Percentiles rank a stretch among this genome's conserved stretches.
These are phyloP conservation scores for Gossypium thurberi DNA, from an alignment of 345 rosid genomes.

Conservation along the genomic window DNA sequence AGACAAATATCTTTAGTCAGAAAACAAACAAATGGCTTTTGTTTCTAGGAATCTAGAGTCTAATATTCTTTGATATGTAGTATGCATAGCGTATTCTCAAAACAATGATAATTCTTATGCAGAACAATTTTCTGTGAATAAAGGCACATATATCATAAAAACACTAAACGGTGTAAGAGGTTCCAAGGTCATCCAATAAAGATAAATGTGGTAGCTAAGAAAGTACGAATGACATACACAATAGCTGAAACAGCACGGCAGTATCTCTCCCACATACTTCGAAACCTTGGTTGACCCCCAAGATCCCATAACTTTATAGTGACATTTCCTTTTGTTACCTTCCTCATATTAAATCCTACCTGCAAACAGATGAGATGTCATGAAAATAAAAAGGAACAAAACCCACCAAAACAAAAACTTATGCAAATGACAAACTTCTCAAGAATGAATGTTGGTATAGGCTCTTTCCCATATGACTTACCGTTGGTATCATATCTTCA, in stretches of 20 bases:
- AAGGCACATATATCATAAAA: not conserved
- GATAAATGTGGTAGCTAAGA: not conserved
- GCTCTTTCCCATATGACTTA: slow-evolving; percentile 12
- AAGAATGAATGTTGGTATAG: not conserved
- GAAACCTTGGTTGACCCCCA: slow-evolving; percentile 73
- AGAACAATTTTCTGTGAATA: not conserved
- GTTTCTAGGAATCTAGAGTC: not conserved
- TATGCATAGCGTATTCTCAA: not conserved
- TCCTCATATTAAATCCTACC: slow-evolving; percentile 90
- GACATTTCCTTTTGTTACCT: slow-evolving; percentile 77
- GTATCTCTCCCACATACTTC: slow-evolving; percentile 80
- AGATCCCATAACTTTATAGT: slow-evolving; percentile 88
- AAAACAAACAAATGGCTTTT: not conserved
- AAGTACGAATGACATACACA: slow-evolving; percentile 31
- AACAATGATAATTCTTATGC: not conserved
- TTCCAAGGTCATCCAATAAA: not conserved
- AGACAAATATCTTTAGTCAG: not conserved
- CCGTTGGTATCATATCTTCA: slow-evolving; percentile 66
- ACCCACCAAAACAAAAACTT: not conserved
- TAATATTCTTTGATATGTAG: not conserved
- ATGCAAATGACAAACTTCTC: slow-evolving; percentile 6
- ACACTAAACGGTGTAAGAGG: not conserved
- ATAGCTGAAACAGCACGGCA: slow-evolving; percentile 71
- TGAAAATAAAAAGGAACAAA: not conserved
- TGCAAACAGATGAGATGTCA: slow-evolving; percentile 14